These are phyloP conservation scores for Geotrichum ghanense DNA, from an alignment of 805 yeast species.

Conservation along the genomic window DNA sequence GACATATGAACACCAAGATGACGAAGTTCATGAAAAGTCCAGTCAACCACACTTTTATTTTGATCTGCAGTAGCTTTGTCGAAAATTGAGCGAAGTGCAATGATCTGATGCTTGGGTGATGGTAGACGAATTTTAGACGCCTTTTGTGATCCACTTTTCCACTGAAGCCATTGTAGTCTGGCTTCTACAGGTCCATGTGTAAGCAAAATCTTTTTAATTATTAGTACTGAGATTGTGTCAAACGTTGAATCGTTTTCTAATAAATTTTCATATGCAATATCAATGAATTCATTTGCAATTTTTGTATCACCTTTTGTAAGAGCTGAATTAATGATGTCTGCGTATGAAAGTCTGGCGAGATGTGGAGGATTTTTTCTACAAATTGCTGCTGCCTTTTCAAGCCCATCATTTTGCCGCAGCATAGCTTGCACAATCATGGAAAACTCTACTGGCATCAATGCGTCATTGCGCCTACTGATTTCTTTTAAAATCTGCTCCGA, in stretches of 20 bases:
- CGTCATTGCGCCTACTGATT: constrained; percentile 7
- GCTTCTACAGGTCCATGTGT: constrained; percentile 5
- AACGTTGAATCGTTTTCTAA: constrained; percentile 3
- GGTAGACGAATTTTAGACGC: not conserved
- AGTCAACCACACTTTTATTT: not conserved
- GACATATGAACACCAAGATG: constrained; percentile 1
- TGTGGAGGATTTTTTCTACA: not conserved
- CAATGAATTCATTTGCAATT: constrained; percentile 5
- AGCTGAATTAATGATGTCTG: constrained; percentile 17
- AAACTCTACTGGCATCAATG: constrained; percentile 6
- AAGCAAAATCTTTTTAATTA: constrained; percentile 1
- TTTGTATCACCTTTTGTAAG: constrained; percentile 14
- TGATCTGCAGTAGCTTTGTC: not conserved
- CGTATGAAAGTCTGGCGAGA: constrained; percentile 4
- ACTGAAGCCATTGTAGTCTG: constrained; percentile 12
- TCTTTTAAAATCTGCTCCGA: constrained; percentile 13
- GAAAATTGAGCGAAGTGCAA: not conserved
- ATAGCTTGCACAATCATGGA: constrained; percentile 8
- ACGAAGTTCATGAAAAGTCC: not conserved
- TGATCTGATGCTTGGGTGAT: not conserved
- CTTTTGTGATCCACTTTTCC: not conserved
- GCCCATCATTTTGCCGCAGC: constrained; percentile 3
- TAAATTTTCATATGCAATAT: not conserved
- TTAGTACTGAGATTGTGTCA: not conserved
- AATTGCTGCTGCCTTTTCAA: constrained; percentile 7